Evolutionary conservation across 164 flowering plant species (phyloP).

Genomic region (Buxus sempervirens): DNA sequence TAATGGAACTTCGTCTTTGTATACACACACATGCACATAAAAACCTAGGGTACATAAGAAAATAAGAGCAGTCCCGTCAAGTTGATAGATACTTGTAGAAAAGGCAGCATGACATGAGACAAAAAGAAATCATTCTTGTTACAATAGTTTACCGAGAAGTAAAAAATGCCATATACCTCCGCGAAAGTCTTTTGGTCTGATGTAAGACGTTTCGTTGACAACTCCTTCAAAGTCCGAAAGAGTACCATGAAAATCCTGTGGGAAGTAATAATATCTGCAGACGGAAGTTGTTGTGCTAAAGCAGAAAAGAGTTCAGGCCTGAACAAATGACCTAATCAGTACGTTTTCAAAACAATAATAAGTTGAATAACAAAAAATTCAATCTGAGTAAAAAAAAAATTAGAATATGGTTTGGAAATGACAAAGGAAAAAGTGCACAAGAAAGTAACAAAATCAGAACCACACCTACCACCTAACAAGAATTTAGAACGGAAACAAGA

Average conservation of each 20-base stretch:
- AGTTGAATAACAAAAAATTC: background rate
- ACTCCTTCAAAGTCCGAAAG: slow-evolving; percentile 84
- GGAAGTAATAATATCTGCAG: slow-evolving; percentile 74
- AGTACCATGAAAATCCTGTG: slow-evolving; percentile 86
- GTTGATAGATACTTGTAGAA: background rate
- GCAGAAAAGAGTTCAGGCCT: slow-evolving; percentile 83
- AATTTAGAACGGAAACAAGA: background rate
- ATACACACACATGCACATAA: too few relatives aligned
- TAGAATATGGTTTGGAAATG: background rate
- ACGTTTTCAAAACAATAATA: background rate
- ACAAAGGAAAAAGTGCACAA: background rate
- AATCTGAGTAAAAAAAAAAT: background rate
- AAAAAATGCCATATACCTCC: slow-evolving; percentile 45
- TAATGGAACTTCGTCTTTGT: too few relatives aligned
- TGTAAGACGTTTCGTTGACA: slow-evolving; percentile 87
- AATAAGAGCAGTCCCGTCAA: background rate
- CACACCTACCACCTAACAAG: background rate
- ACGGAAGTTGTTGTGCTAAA: slow-evolving; percentile 79
- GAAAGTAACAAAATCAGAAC: background rate
- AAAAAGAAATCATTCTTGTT: background rate
- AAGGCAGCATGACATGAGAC: background rate
- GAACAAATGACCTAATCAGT: slow-evolving; percentile 26
- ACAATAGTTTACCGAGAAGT: background rate
- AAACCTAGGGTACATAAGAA: background rate
- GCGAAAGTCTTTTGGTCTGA: slow-evolving; percentile 78